Percentiles rank a stretch among this genome's conserved stretches.
Evolutionary conservation across 2,329 filamentous ascomycete genomes (phyloP).

Genomic region (Hysterium pulicare): DNA sequence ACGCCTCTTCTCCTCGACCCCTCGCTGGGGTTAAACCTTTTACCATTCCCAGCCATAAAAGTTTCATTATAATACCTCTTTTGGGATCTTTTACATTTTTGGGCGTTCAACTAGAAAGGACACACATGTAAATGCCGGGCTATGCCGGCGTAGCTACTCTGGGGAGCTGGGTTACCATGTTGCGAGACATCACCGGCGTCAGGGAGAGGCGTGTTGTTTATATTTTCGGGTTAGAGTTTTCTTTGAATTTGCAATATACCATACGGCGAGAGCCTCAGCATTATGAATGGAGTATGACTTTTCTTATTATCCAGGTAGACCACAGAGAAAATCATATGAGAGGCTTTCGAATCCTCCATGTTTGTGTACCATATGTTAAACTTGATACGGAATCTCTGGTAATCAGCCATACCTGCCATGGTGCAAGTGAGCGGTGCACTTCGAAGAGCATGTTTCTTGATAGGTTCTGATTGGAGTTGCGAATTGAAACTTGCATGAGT

Average conservation of each 20-base stretch:
- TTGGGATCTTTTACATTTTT: not conserved
- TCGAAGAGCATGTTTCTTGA: too few species aligned
- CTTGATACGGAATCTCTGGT: too few species aligned
- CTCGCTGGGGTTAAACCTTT: conserved; percentile 1
- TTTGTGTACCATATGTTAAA: too few species aligned
- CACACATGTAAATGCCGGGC: not conserved
- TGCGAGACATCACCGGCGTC: not conserved
- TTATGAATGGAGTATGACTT: not conserved
- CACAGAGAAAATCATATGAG: too few species aligned
- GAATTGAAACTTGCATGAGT: too few species aligned
- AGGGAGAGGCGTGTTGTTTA: not conserved
- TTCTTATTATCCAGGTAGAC: too few species aligned
- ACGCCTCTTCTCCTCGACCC: conserved; percentile 27
- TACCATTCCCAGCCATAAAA: not conserved
- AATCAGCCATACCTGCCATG: too few species aligned
- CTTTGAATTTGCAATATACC: conserved; percentile 2
- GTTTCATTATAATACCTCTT: not conserved
- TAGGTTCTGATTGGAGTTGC: too few species aligned
- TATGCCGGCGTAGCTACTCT: conserved; percentile 1
- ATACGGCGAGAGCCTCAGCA: not conserved
- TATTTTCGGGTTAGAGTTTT: not conserved
- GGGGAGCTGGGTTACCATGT: not conserved
- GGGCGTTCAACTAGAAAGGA: not conserved
- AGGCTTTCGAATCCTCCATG: too few species aligned
- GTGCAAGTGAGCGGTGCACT: too few species aligned